Conservation (phyloP, 805 yeast species). For the Lipomyces yamadae region DNA sequence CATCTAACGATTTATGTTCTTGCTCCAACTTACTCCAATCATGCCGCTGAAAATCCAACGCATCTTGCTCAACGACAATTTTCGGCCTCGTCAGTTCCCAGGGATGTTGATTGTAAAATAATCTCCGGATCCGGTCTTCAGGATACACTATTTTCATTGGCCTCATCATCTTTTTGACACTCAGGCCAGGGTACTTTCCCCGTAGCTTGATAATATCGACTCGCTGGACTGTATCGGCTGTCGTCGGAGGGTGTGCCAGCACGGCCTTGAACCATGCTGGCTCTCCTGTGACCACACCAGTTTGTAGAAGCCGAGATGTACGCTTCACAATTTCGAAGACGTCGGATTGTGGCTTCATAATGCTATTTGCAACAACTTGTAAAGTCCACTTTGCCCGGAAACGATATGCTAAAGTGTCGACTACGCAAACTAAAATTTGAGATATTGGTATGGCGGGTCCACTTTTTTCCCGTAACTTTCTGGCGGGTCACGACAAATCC, state of each 20-base stretch:
- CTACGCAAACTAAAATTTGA: no score
- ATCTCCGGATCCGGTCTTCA: slow-evolving; percentile 80
- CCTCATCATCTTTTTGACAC: slow-evolving; percentile 49
- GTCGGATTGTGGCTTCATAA: slow-evolving; percentile 54
- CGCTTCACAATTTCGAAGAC: slow-evolving; percentile 64
- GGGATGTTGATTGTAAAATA: slow-evolving; percentile 92
- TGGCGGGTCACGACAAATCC: no score
- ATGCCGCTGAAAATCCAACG: slow-evolving; percentile 55
- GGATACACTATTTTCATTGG: slow-evolving; percentile 61
- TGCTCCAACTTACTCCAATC: slow-evolving; percentile 87
- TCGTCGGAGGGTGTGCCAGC: slow-evolving; percentile 78
- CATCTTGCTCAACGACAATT: slow-evolving; percentile 74
- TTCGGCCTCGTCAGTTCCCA: slow-evolving; percentile 97
- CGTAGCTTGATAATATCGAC: slow-evolving; percentile 37
- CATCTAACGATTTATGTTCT: slow-evolving; percentile 74
- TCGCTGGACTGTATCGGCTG: slow-evolving; percentile 49
- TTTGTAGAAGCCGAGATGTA: slow-evolving; percentile 73
- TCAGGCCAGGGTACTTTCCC: slow-evolving; percentile 23
- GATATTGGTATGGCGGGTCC: no score
- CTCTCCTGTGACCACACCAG: slow-evolving; percentile 55
- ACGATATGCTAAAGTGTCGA: neutral
- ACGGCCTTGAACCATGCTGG: slow-evolving; percentile 93
- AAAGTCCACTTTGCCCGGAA: neutral
- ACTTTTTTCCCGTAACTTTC: no score
- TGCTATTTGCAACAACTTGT: neutral